phyloP scores from a whole-genome alignment of 2,329 filamentous ascomycete species.

The Pyrenophora teres region DNA sequence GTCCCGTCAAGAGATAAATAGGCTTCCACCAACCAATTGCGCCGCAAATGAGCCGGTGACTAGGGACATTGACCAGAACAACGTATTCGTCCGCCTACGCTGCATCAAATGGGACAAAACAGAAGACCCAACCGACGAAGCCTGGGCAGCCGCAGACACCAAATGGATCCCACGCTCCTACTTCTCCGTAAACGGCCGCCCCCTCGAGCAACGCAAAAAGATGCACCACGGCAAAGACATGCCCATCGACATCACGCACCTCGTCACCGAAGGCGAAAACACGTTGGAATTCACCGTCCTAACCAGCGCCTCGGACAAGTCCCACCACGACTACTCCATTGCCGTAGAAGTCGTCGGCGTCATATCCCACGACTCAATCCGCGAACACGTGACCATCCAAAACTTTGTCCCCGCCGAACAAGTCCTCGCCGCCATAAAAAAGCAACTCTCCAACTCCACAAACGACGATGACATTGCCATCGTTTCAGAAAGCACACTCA shows the following conservation, averaged over 20 bases:
- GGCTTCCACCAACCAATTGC: constrained; percentile 44
- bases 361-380: constrained; percentile 49
- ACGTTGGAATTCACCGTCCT: constrained; percentile 56
- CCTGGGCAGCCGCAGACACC: constrained; percentile 69
- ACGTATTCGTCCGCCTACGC: constrained; percentile 69
- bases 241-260: constrained; percentile 72
- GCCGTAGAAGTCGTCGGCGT: constrained; percentile 73
- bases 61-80: constrained; percentile 55
- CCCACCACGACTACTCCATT: constrained; percentile 59
- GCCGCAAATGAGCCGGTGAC: constrained; percentile 31
- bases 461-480: constrained; percentile 66
- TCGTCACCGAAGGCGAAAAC: constrained; percentile 66
- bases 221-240: constrained; percentile 75
- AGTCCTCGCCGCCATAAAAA: constrained; percentile 63
- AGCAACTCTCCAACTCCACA: constrained; percentile 47
- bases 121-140: constrained; percentile 46
- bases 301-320: constrained; percentile 37
- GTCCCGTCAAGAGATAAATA: constrained; percentile 41
- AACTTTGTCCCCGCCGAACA: constrained; percentile 51
- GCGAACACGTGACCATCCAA: constrained; percentile 25
- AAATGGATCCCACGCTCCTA: constrained; percentile 73
- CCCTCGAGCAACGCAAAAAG: constrained; percentile 66
- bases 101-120: constrained; percentile 57
- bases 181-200: constrained; percentile 66
- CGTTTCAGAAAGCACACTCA: constrained; percentile 48